These are phyloP conservation scores for Eimeria tenella DNA, from an alignment of 169 alveolate genomes.

Conservation along the genomic window DNA sequence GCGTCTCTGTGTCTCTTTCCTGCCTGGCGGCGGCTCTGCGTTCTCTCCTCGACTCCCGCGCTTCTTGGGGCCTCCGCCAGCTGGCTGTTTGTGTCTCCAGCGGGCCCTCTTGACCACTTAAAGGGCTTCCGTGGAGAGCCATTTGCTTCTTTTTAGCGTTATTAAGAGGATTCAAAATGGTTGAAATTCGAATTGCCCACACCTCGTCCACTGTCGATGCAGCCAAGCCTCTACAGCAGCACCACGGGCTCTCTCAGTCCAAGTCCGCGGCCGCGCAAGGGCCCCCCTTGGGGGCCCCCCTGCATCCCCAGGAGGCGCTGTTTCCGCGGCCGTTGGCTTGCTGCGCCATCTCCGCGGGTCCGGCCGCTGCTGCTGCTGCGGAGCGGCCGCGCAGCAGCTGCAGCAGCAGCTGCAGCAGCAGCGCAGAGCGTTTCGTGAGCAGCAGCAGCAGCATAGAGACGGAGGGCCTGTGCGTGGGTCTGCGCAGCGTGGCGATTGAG, in stretches of 20 bases:
- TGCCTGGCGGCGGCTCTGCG: too few species aligned
- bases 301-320: neutral
- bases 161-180: neutral
- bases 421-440: neutral
- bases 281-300: neutral
- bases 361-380: neutral
- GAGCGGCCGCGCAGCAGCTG: neutral
- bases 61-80: too few species aligned
- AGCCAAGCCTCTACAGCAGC: slow-evolving; percentile 17
- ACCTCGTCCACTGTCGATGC: slow-evolving; percentile 28
- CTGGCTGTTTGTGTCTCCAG: too few species aligned
- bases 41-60: too few species aligned
- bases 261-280: too few species aligned
- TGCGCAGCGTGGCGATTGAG: neutral
- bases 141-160: too few species aligned
- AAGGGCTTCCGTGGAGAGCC: too few species aligned
- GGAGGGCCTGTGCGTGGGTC: neutral
- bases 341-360: neutral
- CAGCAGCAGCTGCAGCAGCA: neutral
- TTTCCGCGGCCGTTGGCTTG: neutral
- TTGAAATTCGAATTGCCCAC: slow-evolving; percentile 18
- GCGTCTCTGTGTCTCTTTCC: too few species aligned
- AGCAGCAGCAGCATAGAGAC: neutral
- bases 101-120: too few species aligned
- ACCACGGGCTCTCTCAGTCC: too few species aligned